Evolutionary conservation across 73 alveolate species (phyloP), one percentile per base, ranked within the genome.

Genomic region (Durusdinium trenchii): DNA sequence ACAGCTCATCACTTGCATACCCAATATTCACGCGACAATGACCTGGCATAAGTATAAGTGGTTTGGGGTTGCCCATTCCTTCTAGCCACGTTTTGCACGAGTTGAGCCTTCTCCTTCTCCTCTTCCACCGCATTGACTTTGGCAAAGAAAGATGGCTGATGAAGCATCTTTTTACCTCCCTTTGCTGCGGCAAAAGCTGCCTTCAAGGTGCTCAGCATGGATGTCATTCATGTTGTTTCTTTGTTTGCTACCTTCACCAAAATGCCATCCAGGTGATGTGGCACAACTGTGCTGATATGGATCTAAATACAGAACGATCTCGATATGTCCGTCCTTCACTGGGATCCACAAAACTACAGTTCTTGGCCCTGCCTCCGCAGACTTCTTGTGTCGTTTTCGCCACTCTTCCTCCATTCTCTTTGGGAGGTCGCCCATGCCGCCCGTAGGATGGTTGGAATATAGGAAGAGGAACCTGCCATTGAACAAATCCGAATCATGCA

Each of bases 371-470:
- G 86, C 96, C 96, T 89, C 97, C 42, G 97, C 97, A 18, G 75
- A n/a, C 52, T 50, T 51, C 54, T 42, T 48, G 82, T 93, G 99
- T 30, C 99, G 99, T 45, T 73, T 50, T 67, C 52, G 83, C 99
- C 99, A 93, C 60, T 73, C 92, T 32, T 93, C 99, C 92, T n/a
- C 48, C 92, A 93, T 47, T 67, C 71, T 84, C 79, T 76, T 42
- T 30, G 99, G 99, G 30, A 93, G 89, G 51, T 54, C 83, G 43
- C 99, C 99, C 99, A 93, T 93, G 81, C 92, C 92, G 3, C 99
- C 99, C 42, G 69, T 6, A 30, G 99, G 99, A 64, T 76, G 92
- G 92, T 75, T 52, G 84, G 99, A 93, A 64, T 93, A 93, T 26
- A 93, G 93, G 99, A 75, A 93, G 30, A 93, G 82, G 60, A 93